Base-by-base conservation (phyloP, 257 asterid species). In the Plantago major region DNA sequence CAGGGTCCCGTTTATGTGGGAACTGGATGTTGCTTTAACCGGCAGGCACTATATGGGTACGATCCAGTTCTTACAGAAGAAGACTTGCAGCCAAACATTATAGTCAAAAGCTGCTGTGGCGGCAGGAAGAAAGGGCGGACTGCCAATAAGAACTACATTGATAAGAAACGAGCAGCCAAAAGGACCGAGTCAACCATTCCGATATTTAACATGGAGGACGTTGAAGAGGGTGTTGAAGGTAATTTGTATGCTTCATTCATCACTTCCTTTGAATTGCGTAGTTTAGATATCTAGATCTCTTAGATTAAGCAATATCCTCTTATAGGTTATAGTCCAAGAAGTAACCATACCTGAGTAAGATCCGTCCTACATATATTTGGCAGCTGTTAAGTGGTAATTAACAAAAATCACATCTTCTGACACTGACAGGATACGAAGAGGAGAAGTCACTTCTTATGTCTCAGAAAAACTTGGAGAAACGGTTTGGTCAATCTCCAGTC, bases 1-100 rank as follows among this genome's bases (percentile, higher is more conserved):
- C 97, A 90, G 71, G 95, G 95, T 67, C 97, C 97, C 11, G 87
- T 89, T 56, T 89, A 89, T 40, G 97, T 89, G 69, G 97, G 97
- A 65, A 90, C 97, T 4, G 97, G 97, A 33, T 90, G 97, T 71
- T 90, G 97, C 71, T 90, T 90, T 70, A 90, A 87, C 74, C 71
- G 95, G 76, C 92, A 83, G 55, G 97, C 97, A 60, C 67, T 90
- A 13, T 90, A 90, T 15, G 97, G 97, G 59, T 90, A 90, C 46
- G 97, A 90, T 63, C 97, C 97, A 14, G 83, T 81, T 60, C 76
- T 84, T 67, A 79, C 94, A 9, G 90, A 85, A 76, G 94, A 80
- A 64, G 95, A 87, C 74, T 72, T 87, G 75, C 89, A 87, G 52
- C 95, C 94, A 62, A 84, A 82, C 73, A 79, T 84, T 63, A 81